phyloP scores from a whole-genome alignment of 306 rosid genomes.

The Lagenaria siceraria region DNA sequence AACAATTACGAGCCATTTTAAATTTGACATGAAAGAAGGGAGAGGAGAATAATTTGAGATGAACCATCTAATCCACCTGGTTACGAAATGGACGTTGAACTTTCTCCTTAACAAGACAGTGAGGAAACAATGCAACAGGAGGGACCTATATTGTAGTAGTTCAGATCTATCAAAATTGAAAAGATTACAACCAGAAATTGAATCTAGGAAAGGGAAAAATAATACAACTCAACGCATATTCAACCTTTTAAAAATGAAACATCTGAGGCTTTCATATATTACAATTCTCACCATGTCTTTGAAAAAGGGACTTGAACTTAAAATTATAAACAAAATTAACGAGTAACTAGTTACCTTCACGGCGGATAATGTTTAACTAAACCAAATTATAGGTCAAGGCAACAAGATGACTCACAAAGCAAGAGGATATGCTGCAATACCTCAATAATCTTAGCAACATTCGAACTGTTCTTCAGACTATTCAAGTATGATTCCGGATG shows the following conservation, averaged over 20 bases:
- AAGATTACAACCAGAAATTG: background rate
- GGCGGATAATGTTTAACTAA: background rate
- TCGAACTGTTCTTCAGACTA: conserved; percentile 52
- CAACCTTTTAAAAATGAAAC: background rate
- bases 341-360: background rate
- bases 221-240: background rate
- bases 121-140: conserved; percentile 71
- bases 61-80: conserved; percentile 36
- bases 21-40: background rate
- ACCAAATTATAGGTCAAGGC: background rate
- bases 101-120: conserved; percentile 55
- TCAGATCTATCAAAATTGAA: conserved; percentile 2
- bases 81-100: conserved; percentile 71
- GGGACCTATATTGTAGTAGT: conserved; percentile 50
- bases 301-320: background rate
- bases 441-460: conserved; percentile 76
- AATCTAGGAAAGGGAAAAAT: conserved; percentile 3
- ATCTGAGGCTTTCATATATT: background rate
- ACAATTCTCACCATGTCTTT: background rate
- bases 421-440: conserved; percentile 21
- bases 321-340: background rate
- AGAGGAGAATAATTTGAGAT: background rate
- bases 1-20: background rate
- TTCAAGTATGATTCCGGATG: conserved; percentile 72
- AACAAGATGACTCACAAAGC: background rate